Conservation (phyloP, 2,329 filamentous ascomycete species). For the Waltergamsia citrina region DNA sequence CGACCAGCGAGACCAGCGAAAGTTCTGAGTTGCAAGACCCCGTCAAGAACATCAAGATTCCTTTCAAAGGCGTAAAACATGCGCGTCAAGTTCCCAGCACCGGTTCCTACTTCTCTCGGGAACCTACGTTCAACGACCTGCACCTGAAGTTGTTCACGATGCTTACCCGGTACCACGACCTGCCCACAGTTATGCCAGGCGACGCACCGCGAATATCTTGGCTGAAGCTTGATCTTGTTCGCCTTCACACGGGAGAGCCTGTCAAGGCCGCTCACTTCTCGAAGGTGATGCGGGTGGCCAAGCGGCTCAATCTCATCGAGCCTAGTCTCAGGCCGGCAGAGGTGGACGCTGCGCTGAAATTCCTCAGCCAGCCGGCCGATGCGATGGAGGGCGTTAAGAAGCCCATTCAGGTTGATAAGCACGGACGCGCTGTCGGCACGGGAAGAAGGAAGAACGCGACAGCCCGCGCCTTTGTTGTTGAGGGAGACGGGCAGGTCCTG, state of each 20-base stretch:
- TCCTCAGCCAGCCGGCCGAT: constrained; percentile 69
- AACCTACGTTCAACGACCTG: constrained; percentile 78
- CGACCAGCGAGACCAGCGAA: background rate
- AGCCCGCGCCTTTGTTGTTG: constrained; percentile 79
- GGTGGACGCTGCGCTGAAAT: constrained; percentile 52
- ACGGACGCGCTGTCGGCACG: constrained; percentile 69
- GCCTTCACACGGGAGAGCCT: constrained; percentile 58
- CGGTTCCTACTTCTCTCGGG: constrained; percentile 89
- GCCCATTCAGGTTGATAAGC: constrained; percentile 60
- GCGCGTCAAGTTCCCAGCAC: constrained; percentile 76
- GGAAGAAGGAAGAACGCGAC: constrained; percentile 82
- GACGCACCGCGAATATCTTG: constrained; percentile 70
- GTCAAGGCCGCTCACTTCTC: constrained; percentile 72
- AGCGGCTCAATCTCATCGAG: constrained; percentile 77
- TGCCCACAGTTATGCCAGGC: constrained; percentile 58
- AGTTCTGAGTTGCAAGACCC: background rate
- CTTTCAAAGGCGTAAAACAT: constrained; percentile 27
- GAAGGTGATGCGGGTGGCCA: constrained; percentile 64
- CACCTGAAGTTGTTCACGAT: constrained; percentile 66
- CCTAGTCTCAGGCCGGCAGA: constrained; percentile 64
- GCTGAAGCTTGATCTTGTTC: constrained; percentile 71
- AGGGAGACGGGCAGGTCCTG: constrained; percentile 82
- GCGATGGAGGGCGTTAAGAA: constrained; percentile 55
- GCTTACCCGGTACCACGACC: constrained; percentile 58
- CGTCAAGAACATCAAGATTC: constrained; percentile 11